These are phyloP conservation scores for Triticum urartu DNA, from an alignment of 176 grass and related monocot genomes.

Conservation along the genomic window DNA sequence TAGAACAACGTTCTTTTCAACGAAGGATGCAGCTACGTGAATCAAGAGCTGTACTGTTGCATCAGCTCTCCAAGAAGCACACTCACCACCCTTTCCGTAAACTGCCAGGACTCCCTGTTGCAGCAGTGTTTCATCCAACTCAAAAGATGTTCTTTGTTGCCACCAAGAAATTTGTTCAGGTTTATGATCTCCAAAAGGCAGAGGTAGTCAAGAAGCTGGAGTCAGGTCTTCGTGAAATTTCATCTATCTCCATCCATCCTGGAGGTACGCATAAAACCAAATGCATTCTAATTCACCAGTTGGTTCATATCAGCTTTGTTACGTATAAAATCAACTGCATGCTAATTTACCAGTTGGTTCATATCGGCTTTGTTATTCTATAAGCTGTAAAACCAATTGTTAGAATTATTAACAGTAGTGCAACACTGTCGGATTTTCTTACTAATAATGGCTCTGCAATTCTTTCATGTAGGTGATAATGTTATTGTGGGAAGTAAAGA, in stretches of 20 bases:
- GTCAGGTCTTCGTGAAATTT: conserved; percentile 81
- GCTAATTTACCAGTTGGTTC: neutral
- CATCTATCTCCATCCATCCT: conserved; percentile 87
- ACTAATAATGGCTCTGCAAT: conserved; percentile 9
- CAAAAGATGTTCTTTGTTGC: conserved; percentile 88
- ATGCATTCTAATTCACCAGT: neutral
- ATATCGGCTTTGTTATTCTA: neutral
- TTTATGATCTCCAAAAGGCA: conserved; percentile 84
- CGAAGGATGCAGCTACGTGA: conserved; percentile 42
- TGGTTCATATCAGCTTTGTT: conserved; percentile 1
- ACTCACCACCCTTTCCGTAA: conserved; percentile 75
- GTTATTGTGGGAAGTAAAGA: conserved; percentile 95
- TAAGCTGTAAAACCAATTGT: neutral
- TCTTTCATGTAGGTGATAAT: conserved; percentile 71
- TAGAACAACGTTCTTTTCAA: too few species aligned
- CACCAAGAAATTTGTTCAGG: conserved; percentile 88
- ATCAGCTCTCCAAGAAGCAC: conserved; percentile 86
- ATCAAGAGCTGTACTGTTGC: conserved; percentile 78
- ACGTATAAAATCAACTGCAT: neutral
- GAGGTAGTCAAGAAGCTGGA: conserved; percentile 83
- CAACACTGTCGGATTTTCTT: neutral
- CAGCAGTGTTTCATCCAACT: conserved; percentile 79
- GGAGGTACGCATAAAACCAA: conserved; percentile 35
- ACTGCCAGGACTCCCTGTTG: conserved; percentile 82
- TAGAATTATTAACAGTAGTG: neutral